Base-by-base conservation (phyloP, 1,139 yeast genomes). In the Saccharomyces hybrid region DNA sequence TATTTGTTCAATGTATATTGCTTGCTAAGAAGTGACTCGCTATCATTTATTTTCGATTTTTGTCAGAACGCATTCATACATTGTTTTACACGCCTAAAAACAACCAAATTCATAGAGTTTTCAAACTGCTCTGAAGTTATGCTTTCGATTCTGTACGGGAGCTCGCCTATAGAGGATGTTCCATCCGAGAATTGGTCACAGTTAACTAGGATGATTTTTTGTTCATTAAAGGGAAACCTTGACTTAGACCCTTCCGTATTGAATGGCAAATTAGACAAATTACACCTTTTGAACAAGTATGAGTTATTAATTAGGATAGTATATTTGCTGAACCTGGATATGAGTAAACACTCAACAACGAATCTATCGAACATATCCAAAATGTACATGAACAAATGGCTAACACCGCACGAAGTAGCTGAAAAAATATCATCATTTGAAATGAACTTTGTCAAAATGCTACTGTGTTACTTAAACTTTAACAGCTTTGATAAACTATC, bases 391-490 rank as follows among this genome's bases (percentile, higher is more conserved):
- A 59, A 57, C 8, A 20, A 20, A 20, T 71, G 75, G 73, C 38
- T 67, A 4, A 53, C 55, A 25, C 11, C 42, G 5, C 38, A 47
- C 4, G 9, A 59, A 41, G 29, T 38, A 20, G 51, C 48, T 0
- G 60, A 54, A 32, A 58, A 53, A 41, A 54, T 57, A 2, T 61
- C 72, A 0, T 26, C 55, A 2, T 61, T 73, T 56, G 81, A 79
- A 56, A 38, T 57, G 6, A 67, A 66, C 2, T 73, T 78, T 46
- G 52, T 76, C 5, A 64, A 61, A 34, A 59, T 60, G 11, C 54
- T 78, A 13, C 57, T 76, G 3, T 62, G 61, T 4, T 78, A 73
- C 59, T 65, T 79, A 56, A 68, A 66, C 49, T 75, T 71, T 52
- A 73, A 74, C 58, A 71, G 73, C 14, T 67, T 73, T 46, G 66